A percentile compares a stretch with the other conserved stretches of the same genome.
These are phyloP conservation scores for Carallia pectinifolia DNA, from an alignment of 345 rosid species.

Conservation along the genomic window DNA sequence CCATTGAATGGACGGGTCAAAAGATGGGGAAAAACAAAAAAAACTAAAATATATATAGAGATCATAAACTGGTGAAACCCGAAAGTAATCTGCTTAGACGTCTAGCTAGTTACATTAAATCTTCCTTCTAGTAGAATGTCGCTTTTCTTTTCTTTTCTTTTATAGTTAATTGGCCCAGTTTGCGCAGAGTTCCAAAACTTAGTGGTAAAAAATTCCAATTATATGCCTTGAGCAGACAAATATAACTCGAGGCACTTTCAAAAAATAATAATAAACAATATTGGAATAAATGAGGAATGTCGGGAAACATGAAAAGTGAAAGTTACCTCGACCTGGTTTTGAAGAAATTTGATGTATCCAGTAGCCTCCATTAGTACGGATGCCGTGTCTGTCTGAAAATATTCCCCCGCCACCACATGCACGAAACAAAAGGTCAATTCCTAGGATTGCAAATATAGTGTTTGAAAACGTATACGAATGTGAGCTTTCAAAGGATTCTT, in stretches of 20 bases:
- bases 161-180: too few species aligned
- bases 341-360: conserved; percentile 93
- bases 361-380: conserved; percentile 97
- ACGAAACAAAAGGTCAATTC: conserved; percentile 11
- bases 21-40: too few species aligned
- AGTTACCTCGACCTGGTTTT: conserved; percentile 88
- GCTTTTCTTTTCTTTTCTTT: too few species aligned
- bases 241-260: neutral
- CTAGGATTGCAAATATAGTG: neutral
- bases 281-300: conserved; percentile 30
- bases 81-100: too few species aligned
- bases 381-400: conserved; percentile 92
- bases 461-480: too few species aligned
- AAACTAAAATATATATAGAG: too few species aligned
- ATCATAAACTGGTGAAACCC: too few species aligned
- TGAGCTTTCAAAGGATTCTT: too few species aligned
- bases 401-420: conserved; percentile 27
- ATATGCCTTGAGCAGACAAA: neutral
- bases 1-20: too few species aligned
- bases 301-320: conserved; percentile 20
- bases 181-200: too few species aligned
- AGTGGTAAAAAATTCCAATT: neutral
- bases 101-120: too few species aligned
- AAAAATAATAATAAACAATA: neutral
- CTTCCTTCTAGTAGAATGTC: too few species aligned